These are phyloP conservation scores for Skeletonema menzelii DNA, from an alignment of 108 stramenopile genomes.

Conservation along the genomic window DNA sequence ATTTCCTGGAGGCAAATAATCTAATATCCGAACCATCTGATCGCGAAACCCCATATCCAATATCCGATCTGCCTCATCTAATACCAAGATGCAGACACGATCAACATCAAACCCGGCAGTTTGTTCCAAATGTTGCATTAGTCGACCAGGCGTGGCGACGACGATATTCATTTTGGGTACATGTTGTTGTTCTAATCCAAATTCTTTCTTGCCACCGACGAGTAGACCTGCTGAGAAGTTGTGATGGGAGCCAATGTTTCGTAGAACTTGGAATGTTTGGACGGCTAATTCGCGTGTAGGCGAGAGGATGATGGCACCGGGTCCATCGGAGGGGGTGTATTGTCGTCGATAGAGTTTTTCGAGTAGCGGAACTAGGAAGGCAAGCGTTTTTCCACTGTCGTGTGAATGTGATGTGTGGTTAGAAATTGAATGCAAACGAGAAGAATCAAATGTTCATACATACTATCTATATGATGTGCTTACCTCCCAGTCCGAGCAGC, in stretches of 20 bases:
- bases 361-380: conserved; percentile 89
- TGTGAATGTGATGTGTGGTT: background rate
- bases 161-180: conserved; percentile 90
- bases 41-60: conserved; percentile 98
- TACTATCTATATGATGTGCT: background rate
- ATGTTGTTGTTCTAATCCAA: conserved; percentile 85
- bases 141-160: conserved; percentile 95
- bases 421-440: background rate
- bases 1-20: conserved; percentile 81
- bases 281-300: conserved; percentile 99
- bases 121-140: conserved; percentile 98
- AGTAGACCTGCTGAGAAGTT: conserved; percentile 92
- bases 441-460: background rate
- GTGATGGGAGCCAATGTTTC: conserved; percentile 86
- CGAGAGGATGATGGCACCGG: conserved; percentile 92
- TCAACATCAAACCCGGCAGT: conserved; percentile 92
- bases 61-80: conserved; percentile 99
- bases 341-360: conserved; percentile 81
- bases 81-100: conserved; percentile 87
- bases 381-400: conserved; percentile 85
- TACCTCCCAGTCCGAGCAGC: conserved; percentile 92
- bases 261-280: conserved; percentile 96
- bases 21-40: conserved; percentile 91
- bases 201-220: conserved; percentile 97
- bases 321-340: conserved; percentile 86